Evolutionary conservation across 192 early-diverging fungal genomes (phyloP), one percentile per base, ranked within the genome.

Genomic region (Coemansia reversa): DNA sequence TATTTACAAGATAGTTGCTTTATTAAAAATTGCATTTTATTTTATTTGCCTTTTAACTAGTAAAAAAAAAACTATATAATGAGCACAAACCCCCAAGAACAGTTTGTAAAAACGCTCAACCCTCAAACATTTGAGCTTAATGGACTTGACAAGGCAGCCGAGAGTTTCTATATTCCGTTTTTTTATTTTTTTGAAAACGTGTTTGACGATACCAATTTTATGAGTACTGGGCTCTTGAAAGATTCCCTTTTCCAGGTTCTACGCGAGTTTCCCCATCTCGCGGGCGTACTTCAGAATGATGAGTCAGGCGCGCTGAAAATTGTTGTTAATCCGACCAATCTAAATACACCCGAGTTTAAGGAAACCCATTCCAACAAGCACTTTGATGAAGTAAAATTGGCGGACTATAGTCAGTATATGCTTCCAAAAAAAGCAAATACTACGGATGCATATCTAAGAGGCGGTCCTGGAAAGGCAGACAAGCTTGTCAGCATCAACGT

Each of bases 401-500:
- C 39, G 3, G 3, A 45, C 3, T 45, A 45, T 3, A 45, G 14
- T 16, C 39, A 45, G 39, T 16, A 16, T 45, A 45, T 45, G 39
- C 39, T 45, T 16, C 39, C 39, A 45, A 45, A 45, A 12, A 12
- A 3, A 2, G 9, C 39, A 16, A 45, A 45, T 16, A 45, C 39
- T 45, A 45, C 39, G 14, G 39, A 45, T 45, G 39, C 39, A 14
- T 45, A 45, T 45, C 14, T 45, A 45, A 45, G 39, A 45, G 39
- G 39, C 3, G 39, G 39, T 4, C 39, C 39, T 16, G 39, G 39
- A 45, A 16, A 45, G 14, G 39, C 14, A 16, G 39, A 16, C 32
- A 66, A 61, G 39, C 29, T 57, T 19, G 65, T 20, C 6, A 29
- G 51, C 33, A 22, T 66, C 2, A 47, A 55, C 22, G n/a, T 62